These are phyloP conservation scores for Durotheca rogersii DNA, from an alignment of 495 filamentous ascomycete genomes.

Conservation along the genomic window DNA sequence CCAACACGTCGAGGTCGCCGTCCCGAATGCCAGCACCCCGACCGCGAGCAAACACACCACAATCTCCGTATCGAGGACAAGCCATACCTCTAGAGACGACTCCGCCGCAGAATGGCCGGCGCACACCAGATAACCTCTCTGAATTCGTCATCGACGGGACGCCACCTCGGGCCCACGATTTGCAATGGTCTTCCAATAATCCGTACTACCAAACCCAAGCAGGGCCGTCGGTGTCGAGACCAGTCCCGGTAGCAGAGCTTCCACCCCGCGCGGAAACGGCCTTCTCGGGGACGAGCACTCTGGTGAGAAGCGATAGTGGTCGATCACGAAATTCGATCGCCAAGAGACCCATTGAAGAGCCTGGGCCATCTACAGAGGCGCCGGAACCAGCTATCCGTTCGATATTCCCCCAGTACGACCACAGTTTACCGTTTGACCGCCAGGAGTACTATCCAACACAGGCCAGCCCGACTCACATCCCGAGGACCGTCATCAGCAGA, in stretches of 20 bases:
- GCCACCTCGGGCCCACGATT: slow-evolving; percentile 16
- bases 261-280: slow-evolving; percentile 49
- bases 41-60: slow-evolving; percentile 41
- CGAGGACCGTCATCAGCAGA: slow-evolving; percentile 56
- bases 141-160: slow-evolving; percentile 40
- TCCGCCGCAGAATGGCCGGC: slow-evolving; percentile 36
- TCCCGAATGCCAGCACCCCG: slow-evolving; percentile 42
- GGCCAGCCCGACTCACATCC: slow-evolving; percentile 54
- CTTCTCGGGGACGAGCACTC: slow-evolving; percentile 52
- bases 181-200: slow-evolving; percentile 28
- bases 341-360: slow-evolving; percentile 44
- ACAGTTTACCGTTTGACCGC: slow-evolving; percentile 62
- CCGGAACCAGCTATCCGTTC: slow-evolving; percentile 45
- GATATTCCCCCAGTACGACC: slow-evolving; percentile 84
- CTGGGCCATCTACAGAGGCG: slow-evolving; percentile 34
- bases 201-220: slow-evolving; percentile 32
- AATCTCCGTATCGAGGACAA: slow-evolving; percentile 35
- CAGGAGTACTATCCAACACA: slow-evolving; percentile 69
- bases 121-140: slow-evolving; percentile 38
- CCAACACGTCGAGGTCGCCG: slow-evolving; percentile 38
- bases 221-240: slow-evolving; percentile 43
- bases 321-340: slow-evolving; percentile 50
- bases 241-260: slow-evolving; percentile 36
- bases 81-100: slow-evolving; percentile 36
- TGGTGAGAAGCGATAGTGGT: slow-evolving; percentile 50